Evolutionary conservation across 2,329 filamentous ascomycete genomes (phyloP), one percentile per base, ranked within the genome.

Genomic region (Exutisphaerella laricina): DNA sequence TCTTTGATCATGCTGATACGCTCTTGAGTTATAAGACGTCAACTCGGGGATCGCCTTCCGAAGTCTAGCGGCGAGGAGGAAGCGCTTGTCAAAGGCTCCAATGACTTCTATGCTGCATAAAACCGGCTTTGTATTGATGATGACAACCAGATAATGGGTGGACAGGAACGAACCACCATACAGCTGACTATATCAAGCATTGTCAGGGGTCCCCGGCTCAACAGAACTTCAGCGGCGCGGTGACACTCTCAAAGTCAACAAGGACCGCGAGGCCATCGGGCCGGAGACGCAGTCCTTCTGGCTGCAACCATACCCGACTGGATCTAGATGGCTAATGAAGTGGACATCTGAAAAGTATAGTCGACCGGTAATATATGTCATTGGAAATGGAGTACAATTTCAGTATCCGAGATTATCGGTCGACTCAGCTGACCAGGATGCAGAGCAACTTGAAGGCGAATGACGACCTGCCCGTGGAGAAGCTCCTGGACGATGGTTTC

Each of bases 91-190:
- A 74, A 83, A 58, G 86, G 85, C n/a, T 87, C 82, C 61, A 92
- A 92, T 65, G 88, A 94, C 71, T 94, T 94, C 68, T 94, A 94
- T 66, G 88, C 86, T 64, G 90, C 90, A 85, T 45, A 43, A 9
- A 28, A 33, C 31, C 43, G 36, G 42, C n/a, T 26, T 33, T 45
- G 30, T 31, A 29, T 16, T 25, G 21, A 35, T 16, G 8, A 14
- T 14, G 33, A 21, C 33, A 35, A 23, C 7, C 8, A 14, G 33
- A n/a, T 35, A 23, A 35, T 23, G 10, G 9, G 10, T 22, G 17
- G 33, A 4, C 18, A 41, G 44, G 49, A 21, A 61, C 55, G 55
- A 94, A 94, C 72, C 84, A 88, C 73, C 94, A 94, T 72, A 89
- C 85, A 38, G 84, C 86, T 60, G 86, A 92, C 73, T 94, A 85